Evolutionary conservation across 345 rosid genomes (phyloP), one percentile per base, ranked within the genome.

Genomic region (Moricandia arvensis): DNA sequence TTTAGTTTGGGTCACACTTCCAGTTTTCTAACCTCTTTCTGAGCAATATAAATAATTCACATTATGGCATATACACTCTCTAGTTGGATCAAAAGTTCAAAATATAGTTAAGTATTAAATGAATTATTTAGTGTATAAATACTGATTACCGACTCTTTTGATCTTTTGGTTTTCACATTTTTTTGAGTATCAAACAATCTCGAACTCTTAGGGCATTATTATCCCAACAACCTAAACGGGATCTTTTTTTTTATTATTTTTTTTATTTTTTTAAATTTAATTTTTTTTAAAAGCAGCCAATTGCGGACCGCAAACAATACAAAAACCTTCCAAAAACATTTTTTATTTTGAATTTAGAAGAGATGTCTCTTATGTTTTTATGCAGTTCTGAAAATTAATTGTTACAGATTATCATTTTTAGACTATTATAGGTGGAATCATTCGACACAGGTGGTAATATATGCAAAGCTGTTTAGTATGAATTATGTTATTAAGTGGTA

Each of bases 21-120:
- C 6, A 18, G 31, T 57, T 53, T 63, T 63, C 26, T 34, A 43
- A 24, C 10, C 70, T 51, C 29, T 63, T 73, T 54, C 55, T 73
- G 70, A 37, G 31, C 1, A 29, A 29, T 29, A 29, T 29, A 16
- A 51, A 51, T 3, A 66, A 66, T 11, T 64, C 43, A 13, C 3
- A 16, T 27, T 8, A 8, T 18, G 4, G 59, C 9, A 55, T 55
- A 55, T 12, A 55, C n/a, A 55, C n/a, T 10, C n/a, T 10, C 59
- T 1, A 54, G 7, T 11, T 55, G 7, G 13, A 55, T 21, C 3
- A 26, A 24, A 21, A 6, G 60, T 55, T 24, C 30, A 10, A 16
- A 15, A 21, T 21, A 21, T 21, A 21, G 54, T 47, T 45, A 45
- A 45, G 8, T 5, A 0, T 45, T 45, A 45, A 45, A 12, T n/a